phyloP scores from a whole-genome alignment of 108 stramenopile genomes.

The Hondaea fermentalgiana region DNA sequence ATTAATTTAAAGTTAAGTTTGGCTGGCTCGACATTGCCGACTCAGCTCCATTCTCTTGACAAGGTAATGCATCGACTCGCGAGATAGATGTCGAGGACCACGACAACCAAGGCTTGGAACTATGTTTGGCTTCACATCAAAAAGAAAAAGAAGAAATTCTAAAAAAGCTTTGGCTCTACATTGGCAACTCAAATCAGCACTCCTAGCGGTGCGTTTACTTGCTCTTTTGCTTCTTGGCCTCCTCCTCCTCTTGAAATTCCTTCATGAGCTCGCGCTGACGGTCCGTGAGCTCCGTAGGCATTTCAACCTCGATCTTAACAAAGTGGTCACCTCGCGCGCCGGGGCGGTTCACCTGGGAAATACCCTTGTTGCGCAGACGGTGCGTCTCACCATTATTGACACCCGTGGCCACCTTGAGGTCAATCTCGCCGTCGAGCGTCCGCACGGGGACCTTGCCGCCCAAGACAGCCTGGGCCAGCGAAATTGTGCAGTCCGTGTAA shows the following conservation, averaged over 20 bases:
- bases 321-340: conserved; percentile 75
- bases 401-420: conserved; percentile 84
- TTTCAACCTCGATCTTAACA: conserved; percentile 68
- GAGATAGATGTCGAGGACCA: too few species aligned
- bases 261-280: conserved; percentile 83
- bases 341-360: conserved; percentile 54
- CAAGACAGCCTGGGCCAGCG: conserved; percentile 71
- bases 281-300: conserved; percentile 71
- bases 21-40: too few species aligned
- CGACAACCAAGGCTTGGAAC: too few species aligned
- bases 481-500: conserved; percentile 70
- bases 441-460: conserved; percentile 87
- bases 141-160: too few species aligned
- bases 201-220: neutral
- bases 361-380: conserved; percentile 81
- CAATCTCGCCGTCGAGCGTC: conserved; percentile 85
- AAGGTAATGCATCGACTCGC: too few species aligned
- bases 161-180: too few species aligned
- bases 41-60: too few species aligned
- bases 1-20: too few species aligned
- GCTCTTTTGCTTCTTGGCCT: conserved; percentile 18
- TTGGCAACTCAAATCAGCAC: too few species aligned
- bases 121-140: too few species aligned
- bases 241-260: conserved; percentile 75
- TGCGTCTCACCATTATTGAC: conserved; percentile 78